phyloP scores from a whole-genome alignment of 257 asterid species.

The Asclepias syriaca region DNA sequence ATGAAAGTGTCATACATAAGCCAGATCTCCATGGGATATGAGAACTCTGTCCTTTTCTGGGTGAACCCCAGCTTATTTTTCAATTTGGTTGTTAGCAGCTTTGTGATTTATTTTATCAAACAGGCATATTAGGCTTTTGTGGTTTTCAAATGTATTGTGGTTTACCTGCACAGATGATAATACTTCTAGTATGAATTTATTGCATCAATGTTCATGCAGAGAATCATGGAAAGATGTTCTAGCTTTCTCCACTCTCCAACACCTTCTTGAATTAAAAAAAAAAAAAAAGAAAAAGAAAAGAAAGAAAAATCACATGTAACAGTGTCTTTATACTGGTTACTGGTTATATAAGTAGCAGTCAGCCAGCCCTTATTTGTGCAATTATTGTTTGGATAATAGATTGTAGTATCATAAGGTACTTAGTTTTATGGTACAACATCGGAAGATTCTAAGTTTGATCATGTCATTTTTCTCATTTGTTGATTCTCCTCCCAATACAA shows the following conservation, averaged over 20 bases:
- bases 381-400: background rate
- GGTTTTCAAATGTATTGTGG: background rate
- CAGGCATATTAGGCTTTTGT: background rate
- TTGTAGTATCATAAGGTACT: background rate
- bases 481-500: too few species aligned
- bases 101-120: too few species aligned
- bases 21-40: background rate
- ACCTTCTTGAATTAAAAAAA: background rate
- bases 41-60: background rate
- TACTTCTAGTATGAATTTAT: constrained; percentile 1
- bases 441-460: too few species aligned
- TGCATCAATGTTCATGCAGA: background rate
- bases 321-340: background rate
- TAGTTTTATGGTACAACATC: background rate
- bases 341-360: background rate
- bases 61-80: background rate
- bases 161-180: background rate
- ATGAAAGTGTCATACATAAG: background rate
- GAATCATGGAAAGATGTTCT: background rate
- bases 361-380: background rate
- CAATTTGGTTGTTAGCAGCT: too few species aligned
- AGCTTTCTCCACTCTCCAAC: background rate
- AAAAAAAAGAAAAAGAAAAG: too few species aligned
- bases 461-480: too few species aligned
- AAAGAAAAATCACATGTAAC: background rate